Conservation (phyloP, 2,329 filamentous ascomycete species). For the Fusarium heterosporum region DNA sequence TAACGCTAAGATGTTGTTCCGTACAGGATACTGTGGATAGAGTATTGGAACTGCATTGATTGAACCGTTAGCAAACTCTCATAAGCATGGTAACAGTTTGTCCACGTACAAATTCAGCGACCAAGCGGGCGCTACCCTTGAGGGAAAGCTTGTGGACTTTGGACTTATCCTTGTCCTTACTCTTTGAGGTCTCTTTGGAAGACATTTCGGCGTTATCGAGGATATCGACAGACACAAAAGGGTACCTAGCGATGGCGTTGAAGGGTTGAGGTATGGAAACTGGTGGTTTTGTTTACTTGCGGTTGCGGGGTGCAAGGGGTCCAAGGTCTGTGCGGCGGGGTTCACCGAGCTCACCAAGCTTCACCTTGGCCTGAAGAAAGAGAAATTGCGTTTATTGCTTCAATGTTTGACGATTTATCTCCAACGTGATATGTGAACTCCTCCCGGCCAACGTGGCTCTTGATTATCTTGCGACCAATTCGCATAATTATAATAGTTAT, state of each 20-base stretch:
- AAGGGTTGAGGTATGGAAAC: conserved; percentile 2
- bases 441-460: conserved; percentile 25
- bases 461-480: not conserved
- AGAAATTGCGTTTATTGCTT: not conserved
- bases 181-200: conserved; percentile 48
- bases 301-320: conserved; percentile 45
- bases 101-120: conserved; percentile 91
- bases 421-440: conserved; percentile 25
- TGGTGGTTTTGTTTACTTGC: conserved; percentile 46
- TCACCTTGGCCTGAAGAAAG: conserved; percentile 17
- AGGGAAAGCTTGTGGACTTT: conserved; percentile 96
- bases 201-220: conserved; percentile 42
- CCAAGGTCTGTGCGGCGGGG: conserved; percentile 44
- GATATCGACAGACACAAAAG: not conserved
- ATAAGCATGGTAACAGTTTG: not conserved
- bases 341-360: conserved; percentile 41
- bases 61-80: conserved; percentile 31
- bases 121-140: conserved; percentile 85
- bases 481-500: not conserved
- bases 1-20: not conserved
- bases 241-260: not conserved
- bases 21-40: conserved; percentile 95
- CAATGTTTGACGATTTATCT: not conserved
- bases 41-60: conserved; percentile 84
- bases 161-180: conserved; percentile 73